Evolutionary conservation across 2,329 filamentous ascomycete species (phyloP).

Genomic region (Diplodia mutila): DNA sequence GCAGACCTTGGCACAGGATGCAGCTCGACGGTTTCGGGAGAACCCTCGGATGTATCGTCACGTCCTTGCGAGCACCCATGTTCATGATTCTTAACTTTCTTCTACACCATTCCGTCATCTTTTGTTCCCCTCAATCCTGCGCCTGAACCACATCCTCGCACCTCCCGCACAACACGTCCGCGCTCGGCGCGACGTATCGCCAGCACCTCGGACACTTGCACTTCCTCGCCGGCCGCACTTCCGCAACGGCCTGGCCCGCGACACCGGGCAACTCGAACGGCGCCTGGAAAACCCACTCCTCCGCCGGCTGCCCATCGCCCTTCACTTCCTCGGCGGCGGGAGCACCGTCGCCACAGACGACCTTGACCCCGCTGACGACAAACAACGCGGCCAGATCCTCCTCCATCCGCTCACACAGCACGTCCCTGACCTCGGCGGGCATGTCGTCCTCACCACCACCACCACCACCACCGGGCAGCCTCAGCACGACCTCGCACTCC

Average conservation of each 20-base stretch:
- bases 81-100: too few species aligned
- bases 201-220: conserved; percentile 88
- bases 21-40: too few species aligned
- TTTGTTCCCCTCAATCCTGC: conserved; percentile 44
- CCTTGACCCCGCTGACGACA: conserved; percentile 46
- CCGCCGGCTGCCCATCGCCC: conserved; percentile 36
- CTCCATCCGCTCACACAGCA: conserved; percentile 23
- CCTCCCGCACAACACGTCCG: conserved; percentile 70
- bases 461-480: conserved; percentile 37
- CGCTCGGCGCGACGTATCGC: conserved; percentile 74
- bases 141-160: conserved; percentile 65
- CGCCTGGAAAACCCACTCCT: conserved; percentile 4
- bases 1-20: too few species aligned
- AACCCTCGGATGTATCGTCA: too few species aligned
- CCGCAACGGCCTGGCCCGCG: background rate
- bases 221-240: conserved; percentile 49
- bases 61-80: too few species aligned
- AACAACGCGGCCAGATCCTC: conserved; percentile 46
- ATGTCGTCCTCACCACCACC: conserved; percentile 29
- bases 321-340: conserved; percentile 25
- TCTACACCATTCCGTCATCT: too few species aligned
- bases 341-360: conserved; percentile 29
- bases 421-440: background rate
- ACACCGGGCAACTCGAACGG: conserved; percentile 41
- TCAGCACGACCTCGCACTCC: conserved; percentile 70